A percentile compares a stretch with the other conserved stretches of the same genome.
Evolutionary conservation across 139 green algal genomes (phyloP).

Genomic region (Choricystis sp.): DNA sequence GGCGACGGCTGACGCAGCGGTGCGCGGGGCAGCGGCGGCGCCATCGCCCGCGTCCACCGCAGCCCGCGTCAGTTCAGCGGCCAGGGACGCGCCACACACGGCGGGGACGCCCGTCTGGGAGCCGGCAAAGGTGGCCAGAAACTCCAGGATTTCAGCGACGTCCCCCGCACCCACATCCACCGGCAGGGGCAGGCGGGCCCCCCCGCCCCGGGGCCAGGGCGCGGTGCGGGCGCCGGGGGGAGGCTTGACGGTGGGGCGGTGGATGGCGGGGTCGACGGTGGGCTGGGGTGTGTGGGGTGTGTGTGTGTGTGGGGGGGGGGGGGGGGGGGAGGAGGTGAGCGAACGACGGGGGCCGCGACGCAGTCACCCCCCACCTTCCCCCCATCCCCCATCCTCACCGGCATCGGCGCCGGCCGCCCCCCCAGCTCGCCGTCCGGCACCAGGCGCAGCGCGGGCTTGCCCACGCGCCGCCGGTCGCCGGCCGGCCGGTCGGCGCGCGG

Average conservation of each 20-base stretch:
- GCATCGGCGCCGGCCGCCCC: constrained; percentile 1
- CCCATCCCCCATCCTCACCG: too few relatives aligned
- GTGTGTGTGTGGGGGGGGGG: too few relatives aligned
- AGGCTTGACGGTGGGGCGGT: too few relatives aligned
- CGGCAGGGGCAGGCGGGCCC: constrained; percentile 2
- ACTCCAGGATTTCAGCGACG: constrained; percentile 20
- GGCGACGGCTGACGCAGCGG: constrained; percentile 7
- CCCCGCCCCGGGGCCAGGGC: background rate
- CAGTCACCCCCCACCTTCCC: too few relatives aligned
- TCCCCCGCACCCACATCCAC: constrained; percentile 11
- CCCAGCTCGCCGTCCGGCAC: constrained; percentile 6
- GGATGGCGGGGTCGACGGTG: too few relatives aligned
- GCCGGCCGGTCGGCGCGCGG: background rate
- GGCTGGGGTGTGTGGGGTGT: too few relatives aligned
- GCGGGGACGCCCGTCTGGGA: constrained; percentile 4
- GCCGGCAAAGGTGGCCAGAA: constrained; percentile 15
- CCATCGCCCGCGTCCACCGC: background rate
- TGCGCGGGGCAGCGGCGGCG: background rate
- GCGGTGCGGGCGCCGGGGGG: too few relatives aligned
- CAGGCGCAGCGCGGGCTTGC: constrained; percentile 4
- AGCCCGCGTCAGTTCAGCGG: constrained; percentile 19
- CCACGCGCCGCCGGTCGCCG: background rate
- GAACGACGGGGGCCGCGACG: too few relatives aligned
- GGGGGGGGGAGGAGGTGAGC: too few relatives aligned
- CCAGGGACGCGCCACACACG: constrained; percentile 1